Base-by-base conservation (phyloP, 2,329 filamentous ascomycete genomes). In the Aspergillus pseudotamarii region DNA sequence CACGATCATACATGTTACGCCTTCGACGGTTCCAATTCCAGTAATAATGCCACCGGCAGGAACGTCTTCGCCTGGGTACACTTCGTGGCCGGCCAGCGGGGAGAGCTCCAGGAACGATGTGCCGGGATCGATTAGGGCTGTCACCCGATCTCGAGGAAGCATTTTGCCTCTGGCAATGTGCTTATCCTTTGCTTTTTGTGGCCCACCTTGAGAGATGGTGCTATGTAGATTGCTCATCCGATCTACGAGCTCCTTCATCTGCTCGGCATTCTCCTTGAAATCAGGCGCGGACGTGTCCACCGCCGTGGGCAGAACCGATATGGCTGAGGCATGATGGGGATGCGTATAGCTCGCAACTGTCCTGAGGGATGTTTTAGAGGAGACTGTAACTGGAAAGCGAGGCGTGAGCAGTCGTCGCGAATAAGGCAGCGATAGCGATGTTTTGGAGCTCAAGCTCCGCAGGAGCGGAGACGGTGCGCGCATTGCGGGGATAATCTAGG, bases 51-150 rank as follows among this genome's bases (percentile, higher is more conserved):
- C 94, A 30, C 91, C 95, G 0, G 92, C 90, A 0, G 94, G 92
- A 1, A 97, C 91, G 19, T 97, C 92, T 62, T 94, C 93, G 61
- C 91, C 92, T 0, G 89, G 87, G 74, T 98, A 98, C 58, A 97
- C 83, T 63, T 91, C 89, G 74, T 97, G 86, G 19, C 92, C 94
- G 0, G 94, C 94, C 71, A 98, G 83, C n/a, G 93, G 88, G 21
- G 92, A 96, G n/a, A 99, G 84, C 80, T 99, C 94, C 65, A 99
- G 80, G 75, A 99, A 98, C 0, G 91, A 91, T 2, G 92, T 94
- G 5, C 94, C 94, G 0, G 92, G 91, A 74, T 99, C 94, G 66
- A 97, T 86, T 67, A 99, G 82, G 5, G 93, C 91, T 0, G 93
- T 91, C 59, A 99, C 88, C 38, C 94, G 89, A 78, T 98, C 94